Percentiles rank a stretch among this genome's conserved stretches.
phyloP scores from a whole-genome alignment of 176 grass and related monocot species.

The Musa schizocarpa region DNA sequence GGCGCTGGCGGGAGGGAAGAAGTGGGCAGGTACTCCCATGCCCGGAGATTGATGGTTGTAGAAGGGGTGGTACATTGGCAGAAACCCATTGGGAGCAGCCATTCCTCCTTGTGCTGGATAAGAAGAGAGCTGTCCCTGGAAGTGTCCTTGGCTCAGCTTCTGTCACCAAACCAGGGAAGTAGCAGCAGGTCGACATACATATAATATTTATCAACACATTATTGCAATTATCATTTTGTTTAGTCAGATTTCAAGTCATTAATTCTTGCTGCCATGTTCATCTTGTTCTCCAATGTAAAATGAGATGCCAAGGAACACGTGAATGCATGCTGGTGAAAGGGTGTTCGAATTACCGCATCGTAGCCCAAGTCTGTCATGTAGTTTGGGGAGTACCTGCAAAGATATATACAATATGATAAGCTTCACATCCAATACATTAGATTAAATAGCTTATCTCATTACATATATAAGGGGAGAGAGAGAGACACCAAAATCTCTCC shows the following conservation, averaged over 20 bases:
- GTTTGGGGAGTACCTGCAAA: conserved; percentile 52
- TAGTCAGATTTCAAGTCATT: no score
- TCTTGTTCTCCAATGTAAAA: no score
- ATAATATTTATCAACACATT: no score
- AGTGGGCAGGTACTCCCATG: conserved; percentile 64
- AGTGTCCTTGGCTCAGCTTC: conserved; percentile 69
- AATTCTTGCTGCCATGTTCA: no score
- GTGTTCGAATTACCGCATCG: conserved; percentile 40
- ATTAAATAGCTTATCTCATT: no score
- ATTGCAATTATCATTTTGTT: background rate
- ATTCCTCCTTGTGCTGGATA: conserved; percentile 56
- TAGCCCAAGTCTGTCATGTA: conserved; percentile 77
- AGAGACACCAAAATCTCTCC: no score
- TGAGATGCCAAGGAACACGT: no score
- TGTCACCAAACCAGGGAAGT: conserved; percentile 10
- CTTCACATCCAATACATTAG: background rate
- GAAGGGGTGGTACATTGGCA: conserved; percentile 88
- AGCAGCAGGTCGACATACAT: no score
- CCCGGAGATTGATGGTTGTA: conserved; percentile 84
- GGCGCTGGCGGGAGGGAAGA: conserved; percentile 51
- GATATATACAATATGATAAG: background rate
- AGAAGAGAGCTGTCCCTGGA: conserved; percentile 57
- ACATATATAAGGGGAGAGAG: no score
- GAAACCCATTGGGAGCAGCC: conserved; percentile 58
- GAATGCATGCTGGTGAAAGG: no score